Conservation (phyloP, 163 green algal species). For the Chloromonas sp. region DNA sequence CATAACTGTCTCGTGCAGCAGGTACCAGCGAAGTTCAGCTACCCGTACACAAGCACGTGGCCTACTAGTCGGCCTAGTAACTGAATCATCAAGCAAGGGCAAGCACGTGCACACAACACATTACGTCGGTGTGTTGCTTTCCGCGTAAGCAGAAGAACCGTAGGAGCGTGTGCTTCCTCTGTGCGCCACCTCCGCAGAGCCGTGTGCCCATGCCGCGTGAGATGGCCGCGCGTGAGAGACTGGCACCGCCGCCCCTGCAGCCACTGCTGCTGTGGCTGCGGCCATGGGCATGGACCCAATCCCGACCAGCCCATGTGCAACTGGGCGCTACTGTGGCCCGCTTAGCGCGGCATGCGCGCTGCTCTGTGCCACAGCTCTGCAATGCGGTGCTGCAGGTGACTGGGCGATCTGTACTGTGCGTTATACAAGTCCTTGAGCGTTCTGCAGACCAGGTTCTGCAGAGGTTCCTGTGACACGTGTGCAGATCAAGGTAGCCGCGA, state of each 20-base stretch:
- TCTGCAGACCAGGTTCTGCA: too few species aligned
- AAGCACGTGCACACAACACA: neutral
- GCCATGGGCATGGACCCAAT: too few species aligned
- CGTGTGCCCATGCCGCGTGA: constrained; percentile 7
- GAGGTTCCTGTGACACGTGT: too few species aligned
- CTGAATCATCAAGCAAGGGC: neutral
- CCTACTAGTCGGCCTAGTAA: neutral
- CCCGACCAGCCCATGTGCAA: too few species aligned
- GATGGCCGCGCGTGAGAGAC: constrained; percentile 21
- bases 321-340: too few species aligned
- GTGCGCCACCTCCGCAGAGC: constrained; percentile 5
- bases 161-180: neutral
- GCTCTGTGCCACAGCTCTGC: neutral
- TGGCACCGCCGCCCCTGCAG: constrained; percentile 34
- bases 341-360: neutral
- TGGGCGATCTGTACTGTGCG: neutral
- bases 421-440: too few species aligned
- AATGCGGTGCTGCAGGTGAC: neutral
- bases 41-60: neutral
- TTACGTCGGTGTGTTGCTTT: neutral
- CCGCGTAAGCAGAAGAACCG: neutral
- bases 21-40: neutral
- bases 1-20: too few species aligned
- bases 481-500: too few species aligned
- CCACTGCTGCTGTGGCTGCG: constrained; percentile 8